Base-by-base conservation (phyloP, 75 land plant species). In the Picea sitchensis region DNA sequence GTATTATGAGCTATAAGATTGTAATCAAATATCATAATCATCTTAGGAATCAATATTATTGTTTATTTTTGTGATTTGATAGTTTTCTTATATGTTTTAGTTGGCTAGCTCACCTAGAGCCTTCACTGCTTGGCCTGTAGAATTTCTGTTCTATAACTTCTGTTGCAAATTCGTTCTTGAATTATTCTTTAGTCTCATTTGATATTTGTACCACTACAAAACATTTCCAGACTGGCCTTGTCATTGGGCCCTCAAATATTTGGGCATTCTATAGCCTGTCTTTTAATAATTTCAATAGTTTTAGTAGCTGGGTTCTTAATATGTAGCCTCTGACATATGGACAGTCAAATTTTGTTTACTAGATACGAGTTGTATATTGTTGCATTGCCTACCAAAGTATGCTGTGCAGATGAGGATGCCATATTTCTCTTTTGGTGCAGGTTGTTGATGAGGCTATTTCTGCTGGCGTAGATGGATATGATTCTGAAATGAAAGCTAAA, bases 391-490 rank as follows among this genome's bases (percentile, higher is more conserved):
- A 18, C 51, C 20, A 20, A 71, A 41, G 1, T 71, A 38, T 71
- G 3, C 9, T 44, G 54, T 18, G 38, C 3, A 44, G 73, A 44
- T 67, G 15, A 18, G 8, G 30, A 78, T 64, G 30, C 79, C 59
- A 11, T 21, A 13, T 20, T 58, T 26, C 20, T 77, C 15, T 76
- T 14, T 3, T 82, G 9, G 36, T 80, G 77, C 86, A 96, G 99
- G 87, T 87, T 75, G 95, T 96, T 64, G 92, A 83, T 69, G 90
- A 91, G 60, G 99, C 98, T 18, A 86, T 97, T 82, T 83, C 88
- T 76, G 78, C 95, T 12, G 99, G 99, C 58, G 88, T 92, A 75
- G 91, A 93, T 77, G 98, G 98, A 5, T 97, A 92, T 84, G 94
- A 95, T 86, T 86, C 81, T 60, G 91, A 93, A 58, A 79, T 86